Evolutionary conservation across 2,329 filamentous ascomycete species (phyloP).

Genomic region (Claviceps spartinae): DNA sequence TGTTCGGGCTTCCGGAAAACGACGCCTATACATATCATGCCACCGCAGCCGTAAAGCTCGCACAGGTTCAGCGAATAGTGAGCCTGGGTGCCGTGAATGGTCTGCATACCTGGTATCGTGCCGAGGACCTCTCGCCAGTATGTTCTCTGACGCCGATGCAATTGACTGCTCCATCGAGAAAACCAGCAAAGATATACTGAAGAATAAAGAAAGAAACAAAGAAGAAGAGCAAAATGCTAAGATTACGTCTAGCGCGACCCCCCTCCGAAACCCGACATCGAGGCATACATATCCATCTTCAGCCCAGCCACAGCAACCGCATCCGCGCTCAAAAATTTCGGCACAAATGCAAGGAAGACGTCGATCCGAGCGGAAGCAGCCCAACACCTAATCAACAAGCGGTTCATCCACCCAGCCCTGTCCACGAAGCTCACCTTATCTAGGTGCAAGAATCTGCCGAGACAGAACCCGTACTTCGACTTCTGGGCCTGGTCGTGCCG

Average conservation of each 20-base stretch:
- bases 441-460: conserved; percentile 29
- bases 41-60: conserved; percentile 33
- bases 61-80: conserved; percentile 34
- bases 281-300: conserved; percentile 56
- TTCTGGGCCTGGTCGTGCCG: conserved; percentile 54
- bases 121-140: conserved; percentile 21
- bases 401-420: conserved; percentile 34
- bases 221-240: not conserved
- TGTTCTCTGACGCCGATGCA: conserved; percentile 4
- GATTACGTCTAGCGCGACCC: conserved; percentile 22
- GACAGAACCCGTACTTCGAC: conserved; percentile 51
- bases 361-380: conserved; percentile 46
- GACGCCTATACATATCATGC: conserved; percentile 40
- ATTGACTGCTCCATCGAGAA: too few relatives aligned
- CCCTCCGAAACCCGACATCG: conserved; percentile 44
- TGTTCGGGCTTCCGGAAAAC: conserved; percentile 29
- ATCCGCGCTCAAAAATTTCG: conserved; percentile 48
- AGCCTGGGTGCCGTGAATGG: conserved; percentile 29
- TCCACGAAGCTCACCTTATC: conserved; percentile 27
- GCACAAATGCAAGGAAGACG: conserved; percentile 48
- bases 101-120: conserved; percentile 36
- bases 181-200: not conserved
- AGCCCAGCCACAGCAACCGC: conserved; percentile 42
- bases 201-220: not conserved
- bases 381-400: conserved; percentile 38